phyloP scores from a whole-genome alignment of 441 rosid genomes.

The Populus hybrid region DNA sequence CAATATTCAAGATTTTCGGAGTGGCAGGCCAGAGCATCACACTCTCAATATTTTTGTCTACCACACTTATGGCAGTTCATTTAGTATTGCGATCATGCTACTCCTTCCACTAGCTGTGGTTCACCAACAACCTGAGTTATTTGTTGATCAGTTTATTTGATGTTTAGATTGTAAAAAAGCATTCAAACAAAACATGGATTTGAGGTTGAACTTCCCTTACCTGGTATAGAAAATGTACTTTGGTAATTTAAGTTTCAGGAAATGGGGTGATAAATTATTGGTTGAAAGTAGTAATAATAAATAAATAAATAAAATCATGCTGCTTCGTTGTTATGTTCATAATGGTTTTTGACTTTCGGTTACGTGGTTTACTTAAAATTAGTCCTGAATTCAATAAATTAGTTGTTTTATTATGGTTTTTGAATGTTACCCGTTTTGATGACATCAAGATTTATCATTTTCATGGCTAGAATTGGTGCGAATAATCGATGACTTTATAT shows the following conservation, averaged over 20 bases:
- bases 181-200: neutral
- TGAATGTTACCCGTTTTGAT: neutral
- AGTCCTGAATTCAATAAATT: neutral
- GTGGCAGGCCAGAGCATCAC: neutral
- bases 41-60: neutral
- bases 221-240: neutral
- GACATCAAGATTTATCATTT: neutral
- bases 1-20: neutral
- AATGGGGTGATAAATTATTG: neutral
- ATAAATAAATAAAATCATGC: neutral
- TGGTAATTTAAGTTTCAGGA: neutral
- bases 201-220: neutral
- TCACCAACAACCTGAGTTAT: neutral
- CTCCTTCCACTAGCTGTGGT: neutral
- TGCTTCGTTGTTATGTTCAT: neutral
- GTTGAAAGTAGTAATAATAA: neutral
- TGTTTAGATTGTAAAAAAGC: neutral
- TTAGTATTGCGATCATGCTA: neutral
- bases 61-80: neutral
- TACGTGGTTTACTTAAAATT: neutral
- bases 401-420: neutral
- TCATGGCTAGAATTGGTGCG: neutral
- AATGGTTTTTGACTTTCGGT: too few species aligned
- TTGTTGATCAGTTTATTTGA: neutral
- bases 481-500: too few species aligned